Evolutionary conservation across 352 stramenopile genomes (phyloP), one percentile per base, ranked within the genome.

Genomic region (Pythium dissimile): DNA sequence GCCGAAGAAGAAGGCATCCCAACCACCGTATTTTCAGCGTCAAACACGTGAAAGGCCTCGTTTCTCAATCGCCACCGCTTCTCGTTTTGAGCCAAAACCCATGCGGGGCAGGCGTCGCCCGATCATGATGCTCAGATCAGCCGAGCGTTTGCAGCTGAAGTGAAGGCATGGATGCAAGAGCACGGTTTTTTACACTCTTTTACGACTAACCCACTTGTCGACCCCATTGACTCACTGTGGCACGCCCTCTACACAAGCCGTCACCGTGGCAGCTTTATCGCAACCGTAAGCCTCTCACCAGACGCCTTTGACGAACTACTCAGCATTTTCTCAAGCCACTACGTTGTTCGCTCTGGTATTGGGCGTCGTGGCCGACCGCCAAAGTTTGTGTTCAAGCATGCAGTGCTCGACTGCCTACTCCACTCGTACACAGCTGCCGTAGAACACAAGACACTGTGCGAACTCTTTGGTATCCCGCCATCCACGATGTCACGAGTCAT

Each of bases 391-490:
- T 31, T 30, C 16, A 15, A 12, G 6, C 42, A 32, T 49, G 20
- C 42, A 10, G 42, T 49, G 32, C 47, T 64, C 15, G 57, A 5
- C 16, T 49, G 28, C 27, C 11, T 64, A 1, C 47, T 58, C 6
- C 42, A 56, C 24, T 61, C 27, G 15, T 60, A 64, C 32, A 58
- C 57, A 10, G 46, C 54, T 5, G 43, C 57, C 6, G 32, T 49
- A 1, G 41, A 49, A 52, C 30, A 34, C 26, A 64, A 61, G 27
- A 64, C 57, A 4, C 57, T 59, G 10, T 56, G 48, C 35, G 38
- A 53, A 23, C 10, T 48, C 1, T 64, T 64, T 30, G 57, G 46
- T 6, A 32, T 64, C 13, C 5, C 46, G 24, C 57, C 57, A 31
- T 28, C 46, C 7, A 64, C 57, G 11, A 46, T 43, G 21, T 61